phyloP scores from a whole-genome alignment of 305 asterid species.

The Fraxinus velutina region DNA sequence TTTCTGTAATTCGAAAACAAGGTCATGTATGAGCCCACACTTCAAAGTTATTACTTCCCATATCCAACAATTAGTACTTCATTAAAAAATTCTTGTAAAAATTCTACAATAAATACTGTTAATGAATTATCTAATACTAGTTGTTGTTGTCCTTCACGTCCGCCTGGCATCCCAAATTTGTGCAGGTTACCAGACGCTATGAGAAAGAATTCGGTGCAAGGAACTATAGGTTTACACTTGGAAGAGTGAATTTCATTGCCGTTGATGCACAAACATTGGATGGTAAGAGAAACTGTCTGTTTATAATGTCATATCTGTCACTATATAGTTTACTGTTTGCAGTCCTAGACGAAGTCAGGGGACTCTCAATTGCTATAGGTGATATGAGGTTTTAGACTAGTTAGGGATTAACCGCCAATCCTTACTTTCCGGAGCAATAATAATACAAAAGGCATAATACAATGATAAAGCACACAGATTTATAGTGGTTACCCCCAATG shows the following conservation, averaged over 20 bases:
- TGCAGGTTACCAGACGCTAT: constrained; percentile 68
- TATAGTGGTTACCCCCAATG: background rate
- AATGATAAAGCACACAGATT: background rate
- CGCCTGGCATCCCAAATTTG: constrained; percentile 10
- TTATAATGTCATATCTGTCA: constrained; percentile 4
- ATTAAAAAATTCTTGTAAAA: background rate
- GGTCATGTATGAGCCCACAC: background rate
- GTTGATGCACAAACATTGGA: constrained; percentile 86
- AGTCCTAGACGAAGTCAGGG: background rate
- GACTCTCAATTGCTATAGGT: constrained; percentile 9
- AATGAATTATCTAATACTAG: background rate
- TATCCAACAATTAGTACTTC: background rate
- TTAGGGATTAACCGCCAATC: background rate
- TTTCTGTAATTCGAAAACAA: background rate
- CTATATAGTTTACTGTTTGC: background rate
- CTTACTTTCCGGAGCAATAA: background rate
- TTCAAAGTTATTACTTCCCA: background rate
- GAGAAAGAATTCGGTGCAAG: constrained; percentile 76
- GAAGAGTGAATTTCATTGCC: constrained; percentile 74
- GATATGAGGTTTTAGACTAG: background rate
- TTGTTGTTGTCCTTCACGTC: constrained; percentile 22
- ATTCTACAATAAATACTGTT: background rate
- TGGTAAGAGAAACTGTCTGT: constrained; percentile 45
- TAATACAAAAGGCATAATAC: background rate
- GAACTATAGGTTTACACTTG: constrained; percentile 63